Evolutionary conservation across 345 rosid genomes (phyloP), one percentile per base, ranked within the genome.

Genomic region (Alliaria petiolata): DNA sequence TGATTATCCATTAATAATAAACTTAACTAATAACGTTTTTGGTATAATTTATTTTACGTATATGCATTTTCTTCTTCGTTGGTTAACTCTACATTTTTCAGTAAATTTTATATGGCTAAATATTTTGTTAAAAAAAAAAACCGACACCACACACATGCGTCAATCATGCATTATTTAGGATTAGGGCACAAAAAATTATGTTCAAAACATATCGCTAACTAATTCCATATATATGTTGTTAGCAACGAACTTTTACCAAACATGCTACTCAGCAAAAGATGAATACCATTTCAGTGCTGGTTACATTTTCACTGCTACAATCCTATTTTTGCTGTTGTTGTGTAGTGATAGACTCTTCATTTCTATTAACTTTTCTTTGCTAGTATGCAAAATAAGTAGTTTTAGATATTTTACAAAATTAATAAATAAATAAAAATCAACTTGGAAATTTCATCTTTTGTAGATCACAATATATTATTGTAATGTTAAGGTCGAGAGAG

Each of bases 1-100:
- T 53, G 64, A 46, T 68, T 53, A 67, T 65, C 45, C 0, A 65
- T 47, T 66, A 57, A 47, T 62, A 71, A 70, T 60, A 28, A 53
- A n/a, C 76, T 33, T 71, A 42, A 31, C 42, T 34, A 20, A 53
- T 14, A 62, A 42, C 19, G 19, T 71, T 51, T 61, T 28, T 51
- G 19, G 33, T 47, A 4, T n/a, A 2, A 3, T 67, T 7, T 40
- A 9, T 20, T 42, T 33, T 42, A 55, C 25, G 25, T 44, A 3
- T 59, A 16, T 60, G 25, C 8, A 25, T 70, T 67, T 19, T 14
- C 42, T 17, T 12, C 14, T 53, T 53, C 2, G 8, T 26, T 52
- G 40, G 8, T 16, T 52, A 30, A 39, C 28, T 17, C 9, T 50
- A 35, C n/a, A 50, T 49, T 25, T 26, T 25, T 28, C 1, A 51